Evolutionary conservation across 2,329 filamentous ascomycete species (phyloP).

Genomic region (Fusarium verticillioides): DNA sequence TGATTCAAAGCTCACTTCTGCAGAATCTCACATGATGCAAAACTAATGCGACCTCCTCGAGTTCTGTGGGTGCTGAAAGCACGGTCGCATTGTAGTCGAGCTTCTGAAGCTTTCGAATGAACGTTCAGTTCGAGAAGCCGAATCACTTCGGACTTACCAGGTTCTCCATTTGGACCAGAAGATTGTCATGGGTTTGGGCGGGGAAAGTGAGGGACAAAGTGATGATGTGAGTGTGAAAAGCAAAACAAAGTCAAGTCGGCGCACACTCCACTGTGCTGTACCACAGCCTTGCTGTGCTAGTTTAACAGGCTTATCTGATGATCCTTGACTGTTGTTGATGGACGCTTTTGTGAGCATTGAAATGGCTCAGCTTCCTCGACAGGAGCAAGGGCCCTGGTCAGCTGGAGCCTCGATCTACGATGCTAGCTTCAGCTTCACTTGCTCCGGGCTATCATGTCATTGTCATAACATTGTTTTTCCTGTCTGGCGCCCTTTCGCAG

Average conservation of each 20-base stretch:
- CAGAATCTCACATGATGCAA: slow-evolving; percentile 45
- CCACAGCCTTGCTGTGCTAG: slow-evolving; percentile 14
- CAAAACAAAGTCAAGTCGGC: slow-evolving; percentile 6
- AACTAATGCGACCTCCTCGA: slow-evolving; percentile 43
- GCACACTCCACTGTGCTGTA: slow-evolving; percentile 26
- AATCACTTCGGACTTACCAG: slow-evolving; percentile 22
- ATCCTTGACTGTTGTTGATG: slow-evolving; percentile 25
- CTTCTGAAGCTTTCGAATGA: slow-evolving; percentile 24
- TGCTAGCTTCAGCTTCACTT: slow-evolving; percentile 32
- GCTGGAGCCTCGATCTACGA: slow-evolving; percentile 35
- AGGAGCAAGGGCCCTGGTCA: slow-evolving; percentile 40
- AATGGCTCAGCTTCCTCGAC: slow-evolving; percentile 24
- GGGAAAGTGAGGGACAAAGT: slow-evolving; percentile 28
- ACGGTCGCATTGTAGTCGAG: slow-evolving; percentile 27
- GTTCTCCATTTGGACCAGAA: slow-evolving; percentile 22
- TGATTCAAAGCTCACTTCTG: slow-evolving; percentile 18
- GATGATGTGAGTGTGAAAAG: slow-evolving; percentile 19
- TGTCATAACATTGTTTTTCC: not conserved
- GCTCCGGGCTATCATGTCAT: slow-evolving; percentile 20
- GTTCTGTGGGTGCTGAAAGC: slow-evolving; percentile 36
- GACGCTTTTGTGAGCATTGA: slow-evolving; percentile 29
- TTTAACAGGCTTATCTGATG: slow-evolving; percentile 38
- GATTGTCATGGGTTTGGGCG: slow-evolving; percentile 21
- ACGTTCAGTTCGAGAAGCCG: slow-evolving; percentile 18
- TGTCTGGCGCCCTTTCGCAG: not conserved